Percentiles rank a stretch among this genome's conserved stretches.
Evolutionary conservation across 2,329 filamentous ascomycete genomes (phyloP).

Genomic region (Mycocentrospora acerina): DNA sequence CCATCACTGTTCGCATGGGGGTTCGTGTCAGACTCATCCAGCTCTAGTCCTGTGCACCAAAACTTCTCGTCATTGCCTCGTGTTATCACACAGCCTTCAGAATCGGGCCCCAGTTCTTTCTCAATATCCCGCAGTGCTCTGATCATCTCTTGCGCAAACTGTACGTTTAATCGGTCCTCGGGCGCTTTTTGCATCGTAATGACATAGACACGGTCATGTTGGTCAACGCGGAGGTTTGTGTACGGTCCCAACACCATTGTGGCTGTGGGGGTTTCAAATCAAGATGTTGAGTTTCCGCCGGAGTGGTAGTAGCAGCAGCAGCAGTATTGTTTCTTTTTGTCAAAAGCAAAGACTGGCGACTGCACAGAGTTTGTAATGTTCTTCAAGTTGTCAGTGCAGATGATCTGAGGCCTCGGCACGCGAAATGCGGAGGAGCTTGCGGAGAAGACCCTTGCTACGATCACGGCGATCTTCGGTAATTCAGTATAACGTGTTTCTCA

Average conservation of each 20-base stretch:
- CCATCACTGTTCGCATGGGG: conserved; percentile 59
- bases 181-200: conserved; percentile 57
- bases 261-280: neutral
- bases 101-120: conserved; percentile 48
- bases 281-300: neutral
- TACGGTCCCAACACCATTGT: conserved; percentile 35
- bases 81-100: conserved; percentile 56
- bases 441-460: conserved; percentile 10
- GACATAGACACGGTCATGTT: conserved; percentile 53
- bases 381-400: neutral
- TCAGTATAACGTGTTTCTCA: neutral
- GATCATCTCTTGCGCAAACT: conserved; percentile 57
- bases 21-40: conserved; percentile 51
- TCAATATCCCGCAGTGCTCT: conserved; percentile 52
- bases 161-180: conserved; percentile 55
- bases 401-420: conserved; percentile 18
- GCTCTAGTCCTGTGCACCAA: conserved; percentile 54
- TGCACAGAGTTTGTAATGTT: too few relatives aligned
- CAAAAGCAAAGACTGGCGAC: too few relatives aligned
- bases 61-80: conserved; percentile 54
- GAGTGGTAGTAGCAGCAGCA: neutral
- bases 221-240: conserved; percentile 49
- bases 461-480: conserved; percentile 16
- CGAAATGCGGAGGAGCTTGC: conserved; percentile 20
- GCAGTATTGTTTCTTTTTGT: neutral